These are phyloP conservation scores for Batrachochytrium dendrobatidis DNA, from an alignment of 371 early-diverging fungal species.

Conservation along the genomic window DNA sequence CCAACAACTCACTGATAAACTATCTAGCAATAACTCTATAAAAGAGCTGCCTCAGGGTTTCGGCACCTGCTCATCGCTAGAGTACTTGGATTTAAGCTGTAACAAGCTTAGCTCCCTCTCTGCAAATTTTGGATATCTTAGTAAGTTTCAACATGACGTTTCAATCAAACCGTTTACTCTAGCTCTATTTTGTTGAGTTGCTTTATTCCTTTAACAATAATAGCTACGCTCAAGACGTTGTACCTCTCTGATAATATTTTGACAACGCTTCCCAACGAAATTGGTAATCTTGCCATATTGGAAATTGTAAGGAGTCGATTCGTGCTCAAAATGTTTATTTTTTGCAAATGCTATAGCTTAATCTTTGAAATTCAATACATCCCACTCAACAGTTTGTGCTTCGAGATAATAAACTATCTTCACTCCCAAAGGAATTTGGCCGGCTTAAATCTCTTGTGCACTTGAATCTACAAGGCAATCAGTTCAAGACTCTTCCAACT, in stretches of 20 bases:
- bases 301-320: constrained; percentile 9
- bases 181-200: not conserved
- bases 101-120: constrained; percentile 25
- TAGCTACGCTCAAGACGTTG: constrained; percentile 31
- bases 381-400: constrained; percentile 17
- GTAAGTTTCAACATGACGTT: constrained; percentile 15
- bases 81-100: constrained; percentile 30
- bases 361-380: not conserved
- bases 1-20: no score
- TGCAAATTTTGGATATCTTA: constrained; percentile 30
- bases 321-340: not conserved
- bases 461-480: constrained; percentile 25
- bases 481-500: constrained; percentile 17
- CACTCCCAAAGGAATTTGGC: constrained; percentile 28
- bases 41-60: constrained; percentile 33
- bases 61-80: constrained; percentile 28
- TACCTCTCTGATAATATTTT: constrained; percentile 35
- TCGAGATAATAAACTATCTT: constrained; percentile 25
- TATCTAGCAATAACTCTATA: constrained; percentile 26
- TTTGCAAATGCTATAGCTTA: not conserved
- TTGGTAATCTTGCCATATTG: constrained; percentile 28
- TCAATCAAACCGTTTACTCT: no score
- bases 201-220: no score
- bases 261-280: constrained; percentile 21
- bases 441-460: constrained; percentile 11